Evolutionary conservation across 768 basidiomycete species (phyloP), one percentile per base, ranked within the genome.

Genomic region (Lentinula guzmanii): DNA sequence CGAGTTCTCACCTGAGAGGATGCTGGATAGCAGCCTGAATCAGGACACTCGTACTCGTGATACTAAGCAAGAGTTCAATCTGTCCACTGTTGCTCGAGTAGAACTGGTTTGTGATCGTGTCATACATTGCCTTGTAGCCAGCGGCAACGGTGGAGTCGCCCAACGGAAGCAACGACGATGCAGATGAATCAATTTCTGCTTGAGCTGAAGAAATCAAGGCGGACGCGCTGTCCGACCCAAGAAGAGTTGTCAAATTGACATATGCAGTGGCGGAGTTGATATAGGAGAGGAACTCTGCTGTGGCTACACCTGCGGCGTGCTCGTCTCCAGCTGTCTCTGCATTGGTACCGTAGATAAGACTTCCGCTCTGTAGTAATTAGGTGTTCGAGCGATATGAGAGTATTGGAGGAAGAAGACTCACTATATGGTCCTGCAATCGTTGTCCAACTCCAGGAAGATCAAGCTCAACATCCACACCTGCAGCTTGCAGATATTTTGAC

Each of bases 21-120:
- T 79, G 80, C 68, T 82, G 82, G 18, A 81, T 69, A 0, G 85
- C 88, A 6, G 83, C 82, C 67, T 90, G 89, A 3, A 77, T 76
- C 52, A 88, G 72, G 28, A 67, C 62, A 2, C 73, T 71, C 0
- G 76, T 65, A 6, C 70, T 56, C 52, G 76, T 80, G 56, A 74
- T 74, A 65, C 69, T 78, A 65, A 75, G 66, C 39, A 90, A 71
- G 24, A 89, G 72, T 70, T 90, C 88, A 33, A 86, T 72, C 61
- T 83, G 77, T 0, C 82, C 86, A 52, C 82, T 75, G 21, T 71
- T 70, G 7, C 74, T 71, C 5, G 72, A 66, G 57, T 79, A 63
- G 54, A 84, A 65, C 35, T 71, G 73, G 59, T 79, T 70, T 0
- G 75, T 71, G 3, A 74, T 79, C 3, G 76, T 68, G 50, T 76